These are phyloP conservation scores for Aspergillus brasiliensis DNA, from an alignment of 2,329 filamentous ascomycete genomes.

Conservation along the genomic window DNA sequence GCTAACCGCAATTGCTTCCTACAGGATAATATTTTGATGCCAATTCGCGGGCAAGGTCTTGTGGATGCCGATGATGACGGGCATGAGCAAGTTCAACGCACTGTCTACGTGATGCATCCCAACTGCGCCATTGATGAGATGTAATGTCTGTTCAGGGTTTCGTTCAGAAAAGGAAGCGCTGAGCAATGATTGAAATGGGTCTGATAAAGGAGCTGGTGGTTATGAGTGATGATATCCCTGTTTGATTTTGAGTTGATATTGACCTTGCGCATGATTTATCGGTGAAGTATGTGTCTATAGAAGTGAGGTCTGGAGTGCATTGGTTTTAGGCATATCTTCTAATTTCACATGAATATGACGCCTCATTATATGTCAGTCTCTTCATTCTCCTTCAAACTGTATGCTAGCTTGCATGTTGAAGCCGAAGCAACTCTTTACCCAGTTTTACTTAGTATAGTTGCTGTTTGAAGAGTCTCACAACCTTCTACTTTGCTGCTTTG, in stretches of 20 bases:
- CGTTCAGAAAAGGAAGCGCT: slow-evolving; percentile 12
- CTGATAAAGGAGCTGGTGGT: slow-evolving; percentile 28
- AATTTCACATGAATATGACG: slow-evolving; percentile 2
- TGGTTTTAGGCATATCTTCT: neutral
- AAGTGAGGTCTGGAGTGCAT: slow-evolving; percentile 9
- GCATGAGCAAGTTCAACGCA: slow-evolving; percentile 43
- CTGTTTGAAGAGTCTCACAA: neutral
- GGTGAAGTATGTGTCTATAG: slow-evolving; percentile 9
- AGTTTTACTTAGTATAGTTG: no score
- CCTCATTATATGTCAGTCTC: no score
- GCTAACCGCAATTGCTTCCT: slow-evolving; percentile 5
- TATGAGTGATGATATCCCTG: slow-evolving; percentile 38
- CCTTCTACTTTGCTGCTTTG: neutral
- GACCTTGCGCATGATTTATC: slow-evolving; percentile 5
- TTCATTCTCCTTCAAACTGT: no score
- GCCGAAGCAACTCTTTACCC: no score
- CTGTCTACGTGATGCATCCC: slow-evolving; percentile 88
- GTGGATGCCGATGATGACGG: slow-evolving; percentile 71
- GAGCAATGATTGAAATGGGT: slow-evolving; percentile 27
- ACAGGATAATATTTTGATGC: slow-evolving; percentile 62
- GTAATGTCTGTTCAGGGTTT: slow-evolving; percentile 18
- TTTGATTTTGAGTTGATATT: slow-evolving; percentile 7
- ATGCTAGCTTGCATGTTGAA: no score
- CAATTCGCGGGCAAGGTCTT: slow-evolving; percentile 78
- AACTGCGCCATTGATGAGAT: slow-evolving; percentile 79